Base-by-base conservation (phyloP, 1,139 yeast genomes). In the Hyphopichia fennica region DNA sequence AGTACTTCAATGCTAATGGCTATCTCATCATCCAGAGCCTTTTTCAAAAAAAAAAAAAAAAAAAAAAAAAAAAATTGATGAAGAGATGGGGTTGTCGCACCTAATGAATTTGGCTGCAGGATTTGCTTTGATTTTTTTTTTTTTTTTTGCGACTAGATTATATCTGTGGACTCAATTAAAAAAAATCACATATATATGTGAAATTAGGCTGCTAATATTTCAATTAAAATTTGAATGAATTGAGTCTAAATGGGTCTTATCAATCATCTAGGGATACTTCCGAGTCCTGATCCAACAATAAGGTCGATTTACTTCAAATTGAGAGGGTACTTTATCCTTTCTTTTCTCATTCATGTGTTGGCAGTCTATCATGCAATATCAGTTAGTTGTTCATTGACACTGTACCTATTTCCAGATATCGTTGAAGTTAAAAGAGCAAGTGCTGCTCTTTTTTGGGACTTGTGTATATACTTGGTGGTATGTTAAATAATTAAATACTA, bases 381-480 rank as follows among this genome's bases (percentile, higher is more conserved):
- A 8, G 42, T 55, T 0, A 11, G 44, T 10, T 50, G 57, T 31
- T 50, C 57, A 1, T 6, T 57, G 13, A 33, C 54, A 17, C 43
- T 53, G 14, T 48, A 51, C 16, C 16, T 57, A 5, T 51, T 69
- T 29, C 75, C 75, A 1, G 66, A 63, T 16, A 51, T 62, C 6
- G 49, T 47, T 15, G 52, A 53, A 38, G 15, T 63, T 10, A 58
- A 61, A 41, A 50, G 65, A 35, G 44, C 48, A 11, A 49, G 53
- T 11, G 60, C 61, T 2, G 46, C 53, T 2, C 38, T 48, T 23
- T 71, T 71, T 45, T 75, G 79, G 79, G 64, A 59, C 25, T 23
- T 62, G 5, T 62, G 69, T 32, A 49, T 70, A 13, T 58, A 59
- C 35, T 56, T 70, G 29, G 47, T 65, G 55, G 73, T 67, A 56